Evolutionary conservation across 805 yeast species (phyloP).

Genomic region (Candida namnaoensis): DNA sequence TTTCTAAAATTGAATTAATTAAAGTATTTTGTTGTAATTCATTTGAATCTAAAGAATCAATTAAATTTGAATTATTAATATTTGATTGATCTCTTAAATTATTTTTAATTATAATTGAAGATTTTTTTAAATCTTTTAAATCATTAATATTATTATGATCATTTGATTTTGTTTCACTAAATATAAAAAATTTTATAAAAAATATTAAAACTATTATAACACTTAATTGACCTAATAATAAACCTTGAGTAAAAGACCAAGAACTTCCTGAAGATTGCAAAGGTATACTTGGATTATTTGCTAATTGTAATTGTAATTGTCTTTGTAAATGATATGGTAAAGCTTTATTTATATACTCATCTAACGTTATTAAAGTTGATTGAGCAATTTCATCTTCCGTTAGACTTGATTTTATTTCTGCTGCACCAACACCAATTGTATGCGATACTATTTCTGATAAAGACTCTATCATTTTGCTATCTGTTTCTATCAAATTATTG

Average conservation of each 20-base stretch:
- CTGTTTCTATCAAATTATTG: too few species aligned
- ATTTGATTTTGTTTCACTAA: slow-evolving; percentile 44
- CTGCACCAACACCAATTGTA: background rate
- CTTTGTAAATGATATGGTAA: slow-evolving; percentile 26
- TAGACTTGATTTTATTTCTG: slow-evolving; percentile 1
- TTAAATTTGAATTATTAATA: background rate
- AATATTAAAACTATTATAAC: slow-evolving; percentile 55
- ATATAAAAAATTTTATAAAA: slow-evolving; percentile 68
- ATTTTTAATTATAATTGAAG: slow-evolving; percentile 15
- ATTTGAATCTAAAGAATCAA: slow-evolving; percentile 1
- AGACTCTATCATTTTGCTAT: too few species aligned
- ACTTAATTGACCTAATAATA: slow-evolving; percentile 65
- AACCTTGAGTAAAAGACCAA: slow-evolving; percentile 75
- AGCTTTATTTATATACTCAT: slow-evolving; percentile 26
- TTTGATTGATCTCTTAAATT: slow-evolving; percentile 23
- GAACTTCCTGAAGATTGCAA: slow-evolving; percentile 12
- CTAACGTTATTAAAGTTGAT: slow-evolving; percentile 23
- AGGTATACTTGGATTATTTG: background rate
- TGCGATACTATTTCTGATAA: background rate
- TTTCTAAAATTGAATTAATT: slow-evolving; percentile 59
- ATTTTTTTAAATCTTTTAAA: slow-evolving; percentile 16
- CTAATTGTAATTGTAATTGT: slow-evolving; percentile 16
- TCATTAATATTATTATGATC: slow-evolving; percentile 22
- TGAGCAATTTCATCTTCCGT: slow-evolving; percentile 12
- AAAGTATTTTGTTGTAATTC: slow-evolving; percentile 10